A percentile compares a stretch with the other conserved stretches of the same genome.
Conservation (phyloP, 2,329 filamentous ascomycete genomes). For the Ramularia endophylla region DNA sequence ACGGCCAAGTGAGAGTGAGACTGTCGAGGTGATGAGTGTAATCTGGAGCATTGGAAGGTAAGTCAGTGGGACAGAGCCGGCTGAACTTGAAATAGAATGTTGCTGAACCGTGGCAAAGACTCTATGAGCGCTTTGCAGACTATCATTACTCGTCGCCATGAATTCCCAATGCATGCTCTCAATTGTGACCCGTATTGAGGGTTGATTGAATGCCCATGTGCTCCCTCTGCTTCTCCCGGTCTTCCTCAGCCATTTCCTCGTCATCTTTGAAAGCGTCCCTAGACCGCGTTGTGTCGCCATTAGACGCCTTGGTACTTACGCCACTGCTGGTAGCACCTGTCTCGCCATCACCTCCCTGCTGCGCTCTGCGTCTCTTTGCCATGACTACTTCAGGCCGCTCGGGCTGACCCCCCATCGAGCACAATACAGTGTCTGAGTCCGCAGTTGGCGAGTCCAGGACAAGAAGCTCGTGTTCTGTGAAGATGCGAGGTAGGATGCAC, state of each 20-base stretch:
- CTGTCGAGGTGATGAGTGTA: too few species aligned
- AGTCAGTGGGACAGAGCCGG: too few species aligned
- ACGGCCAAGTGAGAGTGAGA: too few species aligned
- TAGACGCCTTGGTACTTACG: conserved; percentile 10
- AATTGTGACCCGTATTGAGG: conserved; percentile 20
- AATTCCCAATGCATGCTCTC: too few species aligned
- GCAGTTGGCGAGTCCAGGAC: conserved; percentile 51
- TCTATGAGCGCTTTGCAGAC: too few species aligned
- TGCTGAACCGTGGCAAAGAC: too few species aligned
- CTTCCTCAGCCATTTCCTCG: conserved; percentile 15
- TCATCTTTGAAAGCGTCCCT: conserved; percentile 22
- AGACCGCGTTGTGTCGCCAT: conserved; percentile 13
- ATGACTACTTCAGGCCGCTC: conserved; percentile 32
- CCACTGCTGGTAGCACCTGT: conserved; percentile 17
- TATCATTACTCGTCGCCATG: not conserved
- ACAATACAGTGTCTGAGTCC: conserved; percentile 48
- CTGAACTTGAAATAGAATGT: too few species aligned
- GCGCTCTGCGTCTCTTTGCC: conserved; percentile 19
- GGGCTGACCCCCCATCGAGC: conserved; percentile 47
- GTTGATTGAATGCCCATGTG: conserved; percentile 18
- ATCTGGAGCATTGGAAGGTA: too few species aligned
- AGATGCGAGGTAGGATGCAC: conserved; percentile 46
- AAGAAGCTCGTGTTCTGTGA: conserved; percentile 43
- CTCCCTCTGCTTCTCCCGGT: conserved; percentile 14
- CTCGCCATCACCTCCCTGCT: conserved; percentile 22